These are phyloP conservation scores for Metarhizium anisopliae DNA, from an alignment of 2,329 filamentous ascomycete genomes.

Conservation along the genomic window DNA sequence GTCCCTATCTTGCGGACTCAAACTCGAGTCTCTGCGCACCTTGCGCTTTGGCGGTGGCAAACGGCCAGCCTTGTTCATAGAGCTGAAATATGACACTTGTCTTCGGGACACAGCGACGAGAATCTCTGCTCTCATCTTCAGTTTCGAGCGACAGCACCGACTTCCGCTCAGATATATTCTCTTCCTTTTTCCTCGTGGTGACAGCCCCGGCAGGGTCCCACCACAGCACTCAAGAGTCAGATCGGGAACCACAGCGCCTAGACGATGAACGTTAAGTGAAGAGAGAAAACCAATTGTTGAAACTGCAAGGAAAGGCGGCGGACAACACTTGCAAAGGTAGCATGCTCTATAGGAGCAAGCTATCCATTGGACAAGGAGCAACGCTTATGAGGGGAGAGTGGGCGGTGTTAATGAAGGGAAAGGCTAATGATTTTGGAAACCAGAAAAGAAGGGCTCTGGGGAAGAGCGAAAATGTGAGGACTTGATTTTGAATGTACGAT, in stretches of 20 bases:
- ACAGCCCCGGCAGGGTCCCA: not conserved
- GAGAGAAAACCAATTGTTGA: not conserved
- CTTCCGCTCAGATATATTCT: not conserved
- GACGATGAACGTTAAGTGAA: not conserved
- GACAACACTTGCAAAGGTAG: not conserved
- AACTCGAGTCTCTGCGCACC: conserved; percentile 15
- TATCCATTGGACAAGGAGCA: not conserved
- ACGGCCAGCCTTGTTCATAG: conserved; percentile 16
- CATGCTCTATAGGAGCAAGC: not conserved
- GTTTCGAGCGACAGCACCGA: not conserved
- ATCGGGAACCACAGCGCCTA: not conserved
- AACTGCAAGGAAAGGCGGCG: not conserved
- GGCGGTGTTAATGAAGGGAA: not conserved
- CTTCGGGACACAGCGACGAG: not conserved
- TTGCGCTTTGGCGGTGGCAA: conserved; percentile 15
- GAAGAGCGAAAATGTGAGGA: not conserved
- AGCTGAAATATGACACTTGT: not conserved
- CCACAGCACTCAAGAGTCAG: not conserved
- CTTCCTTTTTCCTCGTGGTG: not conserved
- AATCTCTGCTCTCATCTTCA: not conserved
- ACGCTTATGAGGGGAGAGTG: not conserved
- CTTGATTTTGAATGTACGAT: not conserved
- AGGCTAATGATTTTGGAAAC: not conserved
- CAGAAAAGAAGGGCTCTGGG: not conserved
- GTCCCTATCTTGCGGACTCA: conserved; percentile 19